Conservation (phyloP, 2,329 filamentous ascomycete species). For the Pseudogymnoascus sp. region DNA sequence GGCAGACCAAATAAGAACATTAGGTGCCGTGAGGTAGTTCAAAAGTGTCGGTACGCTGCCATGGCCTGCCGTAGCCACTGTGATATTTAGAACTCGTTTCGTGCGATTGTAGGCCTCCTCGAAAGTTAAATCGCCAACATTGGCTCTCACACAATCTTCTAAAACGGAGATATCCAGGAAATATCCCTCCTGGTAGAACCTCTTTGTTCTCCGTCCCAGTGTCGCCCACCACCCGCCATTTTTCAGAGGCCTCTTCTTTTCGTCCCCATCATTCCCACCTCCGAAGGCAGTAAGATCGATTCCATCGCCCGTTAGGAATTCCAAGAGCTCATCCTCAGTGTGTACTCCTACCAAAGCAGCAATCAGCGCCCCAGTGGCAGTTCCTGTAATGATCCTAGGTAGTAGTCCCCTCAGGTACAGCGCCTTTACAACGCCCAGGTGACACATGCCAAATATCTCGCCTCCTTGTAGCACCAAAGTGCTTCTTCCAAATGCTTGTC, state of each 20-base stretch:
- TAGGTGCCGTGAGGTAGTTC: conserved; percentile 88
- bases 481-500: conserved; percentile 80
- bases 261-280: conserved; percentile 32
- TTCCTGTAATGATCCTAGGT: conserved; percentile 85
- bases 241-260: conserved; percentile 20
- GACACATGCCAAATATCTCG: conserved; percentile 84
- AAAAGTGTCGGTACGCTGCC: conserved; percentile 75
- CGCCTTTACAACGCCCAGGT: conserved; percentile 84
- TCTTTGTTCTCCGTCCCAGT: conserved; percentile 55
- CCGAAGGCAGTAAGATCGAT: conserved; percentile 80
- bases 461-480: conserved; percentile 84
- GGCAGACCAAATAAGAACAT: conserved; percentile 65
- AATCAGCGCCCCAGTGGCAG: conserved; percentile 82
- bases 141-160: conserved; percentile 75
- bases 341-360: conserved; percentile 83
- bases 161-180: conserved; percentile 76
- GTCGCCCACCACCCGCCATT: conserved; percentile 43
- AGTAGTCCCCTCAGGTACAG: conserved; percentile 72
- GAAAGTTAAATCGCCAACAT: conserved; percentile 85
- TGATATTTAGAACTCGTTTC: conserved; percentile 85
- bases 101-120: conserved; percentile 84
- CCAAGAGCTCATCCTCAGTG: conserved; percentile 74
- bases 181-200: conserved; percentile 71
- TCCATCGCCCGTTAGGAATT: conserved; percentile 67
- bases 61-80: conserved; percentile 67